Percentiles rank a stretch among this genome's conserved stretches.
Evolutionary conservation across 176 grass and related monocot genomes (phyloP).

Genomic region (Cenchrus americanus): DNA sequence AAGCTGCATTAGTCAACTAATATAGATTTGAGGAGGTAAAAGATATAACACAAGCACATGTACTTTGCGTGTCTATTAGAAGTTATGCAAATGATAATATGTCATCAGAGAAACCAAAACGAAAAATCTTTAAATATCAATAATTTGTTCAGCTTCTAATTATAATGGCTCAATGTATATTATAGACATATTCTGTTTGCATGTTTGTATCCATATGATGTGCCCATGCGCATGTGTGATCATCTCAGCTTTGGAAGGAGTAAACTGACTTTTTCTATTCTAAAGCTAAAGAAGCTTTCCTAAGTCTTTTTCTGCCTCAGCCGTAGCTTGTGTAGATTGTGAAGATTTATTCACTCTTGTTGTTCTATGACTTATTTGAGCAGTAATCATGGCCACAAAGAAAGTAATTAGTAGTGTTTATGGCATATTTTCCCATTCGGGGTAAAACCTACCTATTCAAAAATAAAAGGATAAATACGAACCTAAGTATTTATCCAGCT

Average conservation of each 20-base stretch:
- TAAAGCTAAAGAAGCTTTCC: no score
- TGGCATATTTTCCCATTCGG: neutral
- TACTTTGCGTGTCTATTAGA: neutral
- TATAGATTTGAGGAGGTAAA: neutral
- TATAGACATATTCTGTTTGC: neutral
- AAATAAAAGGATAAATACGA: neutral
- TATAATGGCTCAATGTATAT: neutral
- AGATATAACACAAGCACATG: no score
- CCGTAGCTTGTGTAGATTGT: no score
- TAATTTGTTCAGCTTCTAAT: neutral
- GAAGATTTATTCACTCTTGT: no score
- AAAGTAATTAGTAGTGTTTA: neutral
- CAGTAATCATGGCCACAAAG: neutral
- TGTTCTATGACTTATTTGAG: neutral
- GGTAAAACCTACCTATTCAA: neutral
- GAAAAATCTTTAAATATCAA: neutral
- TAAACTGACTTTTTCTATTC: no score
- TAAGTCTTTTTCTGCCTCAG: no score
- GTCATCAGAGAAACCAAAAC: neutral
- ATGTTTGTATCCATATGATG: slow-evolving; percentile 17
- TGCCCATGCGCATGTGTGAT: neutral
- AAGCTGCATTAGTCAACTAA: neutral
- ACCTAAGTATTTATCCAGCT: neutral
- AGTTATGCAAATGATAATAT: neutral
- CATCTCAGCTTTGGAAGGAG: neutral